A percentile compares a stretch with the other conserved stretches of the same genome.
Conservation (phyloP, 441 rosid species). For the Adansonia gregorii region DNA sequence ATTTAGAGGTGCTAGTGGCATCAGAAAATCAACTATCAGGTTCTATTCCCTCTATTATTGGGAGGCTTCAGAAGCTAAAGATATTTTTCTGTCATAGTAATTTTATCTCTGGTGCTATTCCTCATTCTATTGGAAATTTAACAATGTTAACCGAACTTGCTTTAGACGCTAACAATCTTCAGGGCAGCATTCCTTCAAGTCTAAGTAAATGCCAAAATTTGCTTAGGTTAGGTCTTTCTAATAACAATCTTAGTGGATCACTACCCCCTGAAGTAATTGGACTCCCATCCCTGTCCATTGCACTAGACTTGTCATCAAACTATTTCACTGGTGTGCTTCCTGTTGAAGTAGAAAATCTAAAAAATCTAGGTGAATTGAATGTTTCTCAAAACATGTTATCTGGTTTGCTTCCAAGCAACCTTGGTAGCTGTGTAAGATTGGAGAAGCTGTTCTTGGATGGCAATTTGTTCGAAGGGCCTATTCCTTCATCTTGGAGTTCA, state of each 20-base stretch:
- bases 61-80: neutral
- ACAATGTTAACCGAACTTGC: neutral
- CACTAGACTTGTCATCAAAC: slow-evolving; percentile 10
- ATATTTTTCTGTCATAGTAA: neutral
- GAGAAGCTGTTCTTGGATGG: neutral
- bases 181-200: slow-evolving; percentile 23
- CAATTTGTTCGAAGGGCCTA: slow-evolving; percentile 23
- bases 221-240: neutral
- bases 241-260: slow-evolving; percentile 20
- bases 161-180: neutral
- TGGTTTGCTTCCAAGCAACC: neutral
- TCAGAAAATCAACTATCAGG: neutral
- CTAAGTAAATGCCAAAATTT: neutral
- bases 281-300: neutral
- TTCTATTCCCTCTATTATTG: slow-evolving; percentile 6
- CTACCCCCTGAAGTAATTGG: slow-evolving; percentile 16
- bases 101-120: neutral
- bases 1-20: neutral
- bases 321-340: slow-evolving; percentile 21
- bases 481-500: slow-evolving; percentile 25
- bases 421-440: neutral
- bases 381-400: slow-evolving; percentile 4
- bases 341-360: slow-evolving; percentile 11
- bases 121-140: neutral
- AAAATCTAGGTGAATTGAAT: neutral